Evolutionary conservation across 495 filamentous ascomycete species (phyloP).

Genomic region (Podospora anserina): DNA sequence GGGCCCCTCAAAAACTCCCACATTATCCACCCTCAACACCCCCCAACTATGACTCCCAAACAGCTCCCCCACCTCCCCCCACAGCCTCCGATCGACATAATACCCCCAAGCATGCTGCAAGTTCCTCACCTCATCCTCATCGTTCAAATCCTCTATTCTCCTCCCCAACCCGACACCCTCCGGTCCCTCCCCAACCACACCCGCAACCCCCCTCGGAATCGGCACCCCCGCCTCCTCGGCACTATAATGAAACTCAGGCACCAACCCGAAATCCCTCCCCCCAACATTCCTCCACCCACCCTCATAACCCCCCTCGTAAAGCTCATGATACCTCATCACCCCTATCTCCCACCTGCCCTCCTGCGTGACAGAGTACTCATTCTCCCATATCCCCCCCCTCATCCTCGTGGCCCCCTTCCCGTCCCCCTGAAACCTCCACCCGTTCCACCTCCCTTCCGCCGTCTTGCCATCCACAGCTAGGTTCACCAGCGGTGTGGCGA

Average conservation of each 20-base stretch:
- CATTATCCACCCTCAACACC: background rate
- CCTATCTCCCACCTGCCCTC: slow-evolving; percentile 15
- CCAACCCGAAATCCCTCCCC: slow-evolving; percentile 11
- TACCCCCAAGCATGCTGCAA: slow-evolving; percentile 21
- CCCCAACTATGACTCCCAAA: slow-evolving; percentile 13
- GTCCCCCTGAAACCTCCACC: slow-evolving; percentile 17
- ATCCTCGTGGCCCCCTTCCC: slow-evolving; percentile 17
- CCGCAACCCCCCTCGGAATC: slow-evolving; percentile 7
- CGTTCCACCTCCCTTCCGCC: slow-evolving; percentile 20
- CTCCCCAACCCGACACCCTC: slow-evolving; percentile 10
- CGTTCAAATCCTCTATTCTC: slow-evolving; percentile 21
- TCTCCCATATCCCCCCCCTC: slow-evolving; percentile 24
- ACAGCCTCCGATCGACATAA: slow-evolving; percentile 27
- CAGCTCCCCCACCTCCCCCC: slow-evolving; percentile 23
- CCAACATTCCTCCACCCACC: slow-evolving; percentile 22
- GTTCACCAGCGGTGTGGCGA: slow-evolving; percentile 19
- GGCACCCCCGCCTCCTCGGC: slow-evolving; percentile 19
- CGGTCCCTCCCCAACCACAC: background rate
- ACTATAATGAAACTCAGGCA: slow-evolving; percentile 21
- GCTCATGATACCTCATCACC: slow-evolving; percentile 20
- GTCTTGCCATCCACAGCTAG: slow-evolving; percentile 18
- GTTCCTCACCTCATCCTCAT: slow-evolving; percentile 26
- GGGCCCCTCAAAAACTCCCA: slow-evolving; percentile 5
- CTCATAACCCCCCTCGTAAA: slow-evolving; percentile 17
- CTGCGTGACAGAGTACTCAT: slow-evolving; percentile 14